Conservation (phyloP, 306 rosid species). For the Mimosa bimucronata region DNA sequence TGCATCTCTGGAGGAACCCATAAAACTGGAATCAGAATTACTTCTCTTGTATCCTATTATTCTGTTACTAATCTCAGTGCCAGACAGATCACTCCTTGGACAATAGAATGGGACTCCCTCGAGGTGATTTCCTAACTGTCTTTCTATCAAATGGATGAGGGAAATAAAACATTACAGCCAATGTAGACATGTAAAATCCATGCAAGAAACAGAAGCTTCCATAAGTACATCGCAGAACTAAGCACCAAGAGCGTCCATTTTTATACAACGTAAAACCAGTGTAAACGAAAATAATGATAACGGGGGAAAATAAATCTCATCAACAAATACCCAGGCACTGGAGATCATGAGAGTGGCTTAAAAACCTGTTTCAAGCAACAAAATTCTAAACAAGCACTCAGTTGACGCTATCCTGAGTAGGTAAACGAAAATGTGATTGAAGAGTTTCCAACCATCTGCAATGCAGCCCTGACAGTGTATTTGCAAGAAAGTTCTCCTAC, state of each 20-base stretch:
- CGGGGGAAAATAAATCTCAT: not conserved
- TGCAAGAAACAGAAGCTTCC: slow-evolving; percentile 12
- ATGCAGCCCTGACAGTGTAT: not conserved
- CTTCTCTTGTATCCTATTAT: slow-evolving; percentile 81
- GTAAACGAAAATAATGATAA: not conserved
- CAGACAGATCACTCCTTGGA: slow-evolving; percentile 77
- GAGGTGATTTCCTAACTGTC: slow-evolving; percentile 74
- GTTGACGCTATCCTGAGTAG: slow-evolving; percentile 21
- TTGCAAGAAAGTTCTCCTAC: slow-evolving; percentile 12
- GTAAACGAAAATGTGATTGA: slow-evolving; percentile 4
- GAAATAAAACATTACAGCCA: slow-evolving; percentile 46
- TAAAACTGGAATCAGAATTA: slow-evolving; percentile 76
- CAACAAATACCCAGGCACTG: slow-evolving; percentile 29
- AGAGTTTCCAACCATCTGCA: slow-evolving; percentile 28
- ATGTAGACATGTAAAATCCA: slow-evolving; percentile 27
- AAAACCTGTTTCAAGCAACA: slow-evolving; percentile 5
- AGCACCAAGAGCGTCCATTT: slow-evolving; percentile 14
- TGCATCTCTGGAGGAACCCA: slow-evolving; percentile 77
- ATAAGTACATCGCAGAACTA: slow-evolving; percentile 16
- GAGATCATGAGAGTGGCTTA: slow-evolving; percentile 26
- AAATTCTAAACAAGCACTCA: slow-evolving; percentile 25
- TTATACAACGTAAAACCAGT: slow-evolving; percentile 3
- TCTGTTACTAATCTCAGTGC: slow-evolving; percentile 68
- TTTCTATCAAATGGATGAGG: slow-evolving; percentile 56
- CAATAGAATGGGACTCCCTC: slow-evolving; percentile 93